A percentile compares a stretch with the other conserved stretches of the same genome.
Conservation (phyloP, 177 flowering plant genomes). For the Vitis hybrid region DNA sequence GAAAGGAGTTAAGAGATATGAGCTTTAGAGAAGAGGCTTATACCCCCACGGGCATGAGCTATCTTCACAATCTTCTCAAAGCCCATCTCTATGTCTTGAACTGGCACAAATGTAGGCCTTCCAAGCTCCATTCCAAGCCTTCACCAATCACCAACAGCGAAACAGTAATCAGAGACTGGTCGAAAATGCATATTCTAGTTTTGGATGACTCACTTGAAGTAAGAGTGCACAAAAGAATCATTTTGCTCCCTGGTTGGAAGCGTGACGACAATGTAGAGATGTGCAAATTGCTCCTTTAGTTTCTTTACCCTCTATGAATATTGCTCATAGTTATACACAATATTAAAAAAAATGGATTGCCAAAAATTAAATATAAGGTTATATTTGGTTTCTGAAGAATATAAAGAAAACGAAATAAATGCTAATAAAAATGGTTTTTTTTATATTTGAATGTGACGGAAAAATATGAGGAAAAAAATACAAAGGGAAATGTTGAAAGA, state of each 20-base stretch:
- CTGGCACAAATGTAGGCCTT: conserved; percentile 79
- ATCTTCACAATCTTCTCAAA: conserved; percentile 91
- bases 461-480: too few species aligned
- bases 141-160: conserved; percentile 15
- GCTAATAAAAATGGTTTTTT: too few species aligned
- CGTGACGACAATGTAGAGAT: conserved; percentile 69
- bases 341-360: too few species aligned
- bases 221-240: conserved; percentile 72
- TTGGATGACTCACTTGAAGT: conserved; percentile 63
- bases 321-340: too few species aligned
- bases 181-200: not conserved
- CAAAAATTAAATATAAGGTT: too few species aligned
- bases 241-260: conserved; percentile 72
- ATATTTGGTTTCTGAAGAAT: too few species aligned
- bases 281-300: conserved; percentile 74
- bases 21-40: conserved; percentile 3
- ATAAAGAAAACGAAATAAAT: too few species aligned
- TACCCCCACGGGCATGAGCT: conserved; percentile 89
- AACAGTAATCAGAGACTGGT: not conserved
- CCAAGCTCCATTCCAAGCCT: conserved; percentile 80
- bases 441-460: too few species aligned
- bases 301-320: conserved; percentile 27
- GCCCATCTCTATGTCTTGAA: conserved; percentile 85
- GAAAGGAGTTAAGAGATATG: conserved; percentile 1
- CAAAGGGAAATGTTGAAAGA: too few species aligned